Evolutionary conservation across 768 basidiomycete genomes (phyloP), one percentile per base, ranked within the genome.

Genomic region (Tylopilus rubrobrunneus): DNA sequence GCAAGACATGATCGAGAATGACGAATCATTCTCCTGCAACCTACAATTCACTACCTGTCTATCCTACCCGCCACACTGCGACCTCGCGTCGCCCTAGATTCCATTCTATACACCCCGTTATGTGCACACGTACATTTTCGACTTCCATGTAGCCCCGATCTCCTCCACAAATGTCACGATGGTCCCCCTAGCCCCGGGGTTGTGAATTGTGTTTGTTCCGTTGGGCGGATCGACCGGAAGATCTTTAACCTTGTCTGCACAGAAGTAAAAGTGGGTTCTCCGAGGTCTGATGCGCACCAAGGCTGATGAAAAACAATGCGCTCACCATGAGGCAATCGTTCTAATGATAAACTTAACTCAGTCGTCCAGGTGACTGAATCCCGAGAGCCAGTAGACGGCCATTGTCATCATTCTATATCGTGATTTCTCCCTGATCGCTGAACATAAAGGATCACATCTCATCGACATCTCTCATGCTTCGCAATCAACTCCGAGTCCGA

Each of bases 1-100:
- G 86, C 45, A 89, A 78, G 73, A 79, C 85, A 37, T 89, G 75
- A 64, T 49, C 48, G 34, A 49, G 29, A 49, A 53, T 19, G 42
- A 39, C 45, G 19, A 19, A 19, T 49, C 46, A n/a, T 27, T 39
- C 41, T 45, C 36, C 36, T 21, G 11, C 21, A 36, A 23, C 47
- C 36, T 31, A 51, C 43, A 14, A 15, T 34, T 52, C 45, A 54
- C 45, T 33, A 23, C 55, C 53, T 52, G 49, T 37, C 49, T 42
- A 46, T 37, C 39, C 39, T 52, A 45, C 52, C 51, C 53, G 43
- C 45, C 56, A 43, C 48, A 49, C 39, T 49, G 33, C 41, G 48
- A 39, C 45, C 39, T 39, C n/a, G 39, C 39, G n/a, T 49, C 46
- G 39, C 52, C 36, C 43, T 57, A 53, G 55, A 67, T 54, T 49